These are phyloP conservation scores for Calocybe gangraenosa DNA, from an alignment of 768 basidiomycete species.

Conservation along the genomic window DNA sequence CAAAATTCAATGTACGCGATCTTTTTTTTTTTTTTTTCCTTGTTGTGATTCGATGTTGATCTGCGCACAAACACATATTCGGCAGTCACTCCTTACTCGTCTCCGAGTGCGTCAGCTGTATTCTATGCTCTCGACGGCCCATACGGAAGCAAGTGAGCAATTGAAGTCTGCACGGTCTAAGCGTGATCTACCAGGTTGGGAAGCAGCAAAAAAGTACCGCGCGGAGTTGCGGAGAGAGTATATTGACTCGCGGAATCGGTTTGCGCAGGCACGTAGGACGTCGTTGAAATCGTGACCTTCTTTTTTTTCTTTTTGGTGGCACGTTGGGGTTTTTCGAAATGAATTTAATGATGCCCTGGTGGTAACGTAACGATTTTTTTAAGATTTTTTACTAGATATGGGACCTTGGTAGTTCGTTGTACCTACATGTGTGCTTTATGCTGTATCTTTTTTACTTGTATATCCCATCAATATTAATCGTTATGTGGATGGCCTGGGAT, in stretches of 20 bases:
- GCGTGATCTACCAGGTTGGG: conserved; percentile 27
- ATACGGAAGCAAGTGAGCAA: conserved; percentile 25
- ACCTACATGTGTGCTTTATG: too few relatives aligned
- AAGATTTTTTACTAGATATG: too few relatives aligned
- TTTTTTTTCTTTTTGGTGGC: neutral
- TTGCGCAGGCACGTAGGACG: conserved; percentile 3
- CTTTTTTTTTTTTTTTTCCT: neutral
- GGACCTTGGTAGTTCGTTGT: too few relatives aligned
- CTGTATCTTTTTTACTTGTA: too few relatives aligned
- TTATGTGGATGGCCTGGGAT: too few relatives aligned
- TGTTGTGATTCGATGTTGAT: too few relatives aligned
- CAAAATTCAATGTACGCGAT: conserved; percentile 30
- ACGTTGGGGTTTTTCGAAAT: too few relatives aligned
- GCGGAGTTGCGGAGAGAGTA: conserved; percentile 28
- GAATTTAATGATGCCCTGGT: too few relatives aligned
- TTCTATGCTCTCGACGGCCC: conserved; percentile 25
- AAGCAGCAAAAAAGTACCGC: conserved; percentile 30
- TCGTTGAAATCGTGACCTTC: conserved; percentile 7
- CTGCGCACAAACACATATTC: too few relatives aligned
- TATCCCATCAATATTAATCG: too few relatives aligned
- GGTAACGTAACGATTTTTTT: too few relatives aligned
- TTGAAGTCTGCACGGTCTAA: conserved; percentile 18
- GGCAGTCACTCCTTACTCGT: conserved; percentile 24
- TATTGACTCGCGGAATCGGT: conserved; percentile 12
- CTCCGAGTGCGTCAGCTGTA: conserved; percentile 30